Percentiles rank a stretch among this genome's conserved stretches.
phyloP scores from a whole-genome alignment of 2,329 filamentous ascomycete species.

The Ascomycota sp. region DNA sequence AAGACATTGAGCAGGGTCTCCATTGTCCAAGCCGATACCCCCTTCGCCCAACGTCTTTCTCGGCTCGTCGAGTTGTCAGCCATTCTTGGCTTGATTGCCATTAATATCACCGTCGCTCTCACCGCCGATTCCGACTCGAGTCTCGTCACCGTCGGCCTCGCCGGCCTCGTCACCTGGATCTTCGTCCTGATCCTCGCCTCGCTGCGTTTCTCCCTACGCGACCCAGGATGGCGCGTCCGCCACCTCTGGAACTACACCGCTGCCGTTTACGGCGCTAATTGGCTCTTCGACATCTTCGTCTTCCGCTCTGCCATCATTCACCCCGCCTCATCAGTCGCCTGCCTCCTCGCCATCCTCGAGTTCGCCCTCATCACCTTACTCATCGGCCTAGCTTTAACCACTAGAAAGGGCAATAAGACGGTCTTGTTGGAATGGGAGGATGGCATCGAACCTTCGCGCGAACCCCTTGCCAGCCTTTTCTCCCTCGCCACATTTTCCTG shows the following conservation, averaged over 20 bases:
- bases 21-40: constrained; percentile 53
- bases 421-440: constrained; percentile 80
- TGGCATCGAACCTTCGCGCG: constrained; percentile 65
- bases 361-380: constrained; percentile 60
- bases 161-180: constrained; percentile 54
- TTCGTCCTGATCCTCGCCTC: constrained; percentile 60
- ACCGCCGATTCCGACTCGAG: constrained; percentile 35
- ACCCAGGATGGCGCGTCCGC: constrained; percentile 44
- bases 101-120: constrained; percentile 46
- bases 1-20: constrained; percentile 43
- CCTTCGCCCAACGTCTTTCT: constrained; percentile 49
- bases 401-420: constrained; percentile 78
- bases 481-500: constrained; percentile 77
- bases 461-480: constrained; percentile 73
- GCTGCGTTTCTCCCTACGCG: constrained; percentile 48
- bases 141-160: constrained; percentile 31
- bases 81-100: constrained; percentile 47
- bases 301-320: constrained; percentile 78
- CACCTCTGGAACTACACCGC: constrained; percentile 87
- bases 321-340: constrained; percentile 39
- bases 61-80: constrained; percentile 57
- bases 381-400: constrained; percentile 55
- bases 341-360: constrained; percentile 47
- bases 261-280: constrained; percentile 61
- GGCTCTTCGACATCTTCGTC: constrained; percentile 53